Evolutionary conservation across 2,329 filamentous ascomycete species (phyloP), one percentile per base, ranked within the genome.

Genomic region (Ustilaginoidea virens): DNA sequence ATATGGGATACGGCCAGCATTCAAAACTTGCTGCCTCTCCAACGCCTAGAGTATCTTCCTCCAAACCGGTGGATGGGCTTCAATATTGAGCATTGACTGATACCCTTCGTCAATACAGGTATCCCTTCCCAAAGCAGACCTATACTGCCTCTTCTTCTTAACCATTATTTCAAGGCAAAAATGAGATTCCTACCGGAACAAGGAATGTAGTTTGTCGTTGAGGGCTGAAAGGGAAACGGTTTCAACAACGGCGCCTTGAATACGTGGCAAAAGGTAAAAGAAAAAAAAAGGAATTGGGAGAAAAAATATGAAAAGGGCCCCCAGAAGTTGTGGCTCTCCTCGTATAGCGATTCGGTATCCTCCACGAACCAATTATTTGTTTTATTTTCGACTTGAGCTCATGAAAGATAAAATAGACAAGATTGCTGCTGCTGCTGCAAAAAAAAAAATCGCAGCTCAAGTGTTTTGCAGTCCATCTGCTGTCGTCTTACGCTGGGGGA

Each of bases 81-180:
- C 30, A 30, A 5, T 11, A 13, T 29, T 23, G 19, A 21, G 22
- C 24, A 26, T 22, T 17, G 20, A 28, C 37, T 39, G 16, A 39
- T 22, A 10, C 19, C 3, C 4, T 33, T 32, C 27, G 28, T 25
- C 13, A 5, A 12, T 17, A 12, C 49, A 85, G 80, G 42, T 86
- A 74, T 63, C 81, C 81, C 42, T 80, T 74, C 64, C 80, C 80
- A 47, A 86, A 87, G 68, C 73, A 86, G 58, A 61, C 70, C 40
- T 87, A 83, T 58, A 55, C 66, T 44, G 50, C 64, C 38, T 59
- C 58, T 25, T 46, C 57, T 31, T 54, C 47, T 42, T 40, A 36
- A 29, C 38, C 39, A 16, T 15, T 6, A 13, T 32, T 36, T 30
- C 29, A 37, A 31, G 35, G 38, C 21, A 21, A 24, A 11, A 28